Percentiles rank a stretch among this genome's conserved stretches.
Conservation (phyloP, 1,284 basidiomycete species). For the Melampsora larici-populina region DNA sequence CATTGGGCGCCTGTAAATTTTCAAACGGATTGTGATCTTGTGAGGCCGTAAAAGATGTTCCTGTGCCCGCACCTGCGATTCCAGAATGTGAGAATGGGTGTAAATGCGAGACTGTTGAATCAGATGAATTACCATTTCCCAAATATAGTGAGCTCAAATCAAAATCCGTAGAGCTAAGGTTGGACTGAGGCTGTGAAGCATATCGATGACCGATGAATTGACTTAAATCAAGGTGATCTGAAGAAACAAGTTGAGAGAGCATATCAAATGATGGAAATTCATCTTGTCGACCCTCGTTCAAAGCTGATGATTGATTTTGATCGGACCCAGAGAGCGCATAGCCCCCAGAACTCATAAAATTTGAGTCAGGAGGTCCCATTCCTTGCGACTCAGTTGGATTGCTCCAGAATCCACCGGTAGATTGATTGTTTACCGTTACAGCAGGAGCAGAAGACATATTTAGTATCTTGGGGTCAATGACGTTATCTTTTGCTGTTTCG, state of each 20-base stretch:
- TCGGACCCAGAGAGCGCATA: no score
- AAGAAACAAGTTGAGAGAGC: not conserved
- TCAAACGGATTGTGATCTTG: not conserved
- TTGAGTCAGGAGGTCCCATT: not conserved
- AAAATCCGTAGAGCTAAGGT: not conserved
- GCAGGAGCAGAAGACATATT: not conserved
- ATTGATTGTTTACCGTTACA: not conserved
- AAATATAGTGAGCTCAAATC: not conserved
- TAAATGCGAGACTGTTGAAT: not conserved
- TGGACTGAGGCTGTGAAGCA: not conserved
- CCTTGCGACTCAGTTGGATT: not conserved
- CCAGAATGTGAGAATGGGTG: not conserved
- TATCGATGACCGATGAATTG: conserved; percentile 1
- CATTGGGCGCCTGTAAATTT: not conserved
- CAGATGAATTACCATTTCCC: not conserved
- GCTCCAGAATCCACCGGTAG: not conserved
- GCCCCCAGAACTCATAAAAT: not conserved
- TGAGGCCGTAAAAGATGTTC: not conserved
- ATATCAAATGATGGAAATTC: not conserved
- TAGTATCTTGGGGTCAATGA: not conserved
- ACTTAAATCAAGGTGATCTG: not conserved
- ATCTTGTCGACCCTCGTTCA: no score
- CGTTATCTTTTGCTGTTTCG: not conserved
- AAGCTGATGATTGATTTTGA: no score
- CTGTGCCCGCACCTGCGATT: not conserved